phyloP scores from a whole-genome alignment of 441 rosid genomes.

The Macaranga tanarius region DNA sequence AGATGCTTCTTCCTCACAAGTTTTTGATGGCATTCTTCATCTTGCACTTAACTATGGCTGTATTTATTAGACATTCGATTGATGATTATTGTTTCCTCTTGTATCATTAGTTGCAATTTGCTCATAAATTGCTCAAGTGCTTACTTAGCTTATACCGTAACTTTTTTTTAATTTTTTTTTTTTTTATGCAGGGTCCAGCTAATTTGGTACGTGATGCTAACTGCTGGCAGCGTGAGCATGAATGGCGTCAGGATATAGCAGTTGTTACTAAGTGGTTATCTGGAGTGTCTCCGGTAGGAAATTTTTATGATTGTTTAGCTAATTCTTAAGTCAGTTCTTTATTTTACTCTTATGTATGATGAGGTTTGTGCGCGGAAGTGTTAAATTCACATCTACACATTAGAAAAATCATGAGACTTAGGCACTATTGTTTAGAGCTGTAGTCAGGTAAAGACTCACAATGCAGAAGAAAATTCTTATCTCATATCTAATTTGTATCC shows the following conservation, averaged over 20 bases:
- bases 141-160: constrained; percentile 18
- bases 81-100: not conserved
- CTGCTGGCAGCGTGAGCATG: constrained; percentile 96
- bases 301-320: constrained; percentile 22
- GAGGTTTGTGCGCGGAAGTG: not conserved
- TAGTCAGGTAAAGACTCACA: not conserved
- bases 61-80: constrained; percentile 12
- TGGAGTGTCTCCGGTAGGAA: constrained; percentile 85
- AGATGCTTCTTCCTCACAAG: constrained; percentile 18
- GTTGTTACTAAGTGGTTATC: constrained; percentile 97
- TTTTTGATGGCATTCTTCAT: constrained; percentile 14
- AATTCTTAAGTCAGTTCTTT: constrained; percentile 4
- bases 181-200: constrained; percentile 70
- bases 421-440: not conserved
- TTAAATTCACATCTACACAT: not conserved
- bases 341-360: not conserved
- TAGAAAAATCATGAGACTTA: not conserved
- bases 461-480: not conserved
- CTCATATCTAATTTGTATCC: not conserved
- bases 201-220: constrained; percentile 87
- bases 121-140: constrained; percentile 9
- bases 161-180: too few relatives aligned
- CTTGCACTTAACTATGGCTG: not conserved
- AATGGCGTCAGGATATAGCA: constrained; percentile 98
- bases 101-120: constrained; percentile 1